Evolutionary conservation across 495 filamentous ascomycete species (phyloP).

Genomic region (Pseudomonodictys pantanalensis): DNA sequence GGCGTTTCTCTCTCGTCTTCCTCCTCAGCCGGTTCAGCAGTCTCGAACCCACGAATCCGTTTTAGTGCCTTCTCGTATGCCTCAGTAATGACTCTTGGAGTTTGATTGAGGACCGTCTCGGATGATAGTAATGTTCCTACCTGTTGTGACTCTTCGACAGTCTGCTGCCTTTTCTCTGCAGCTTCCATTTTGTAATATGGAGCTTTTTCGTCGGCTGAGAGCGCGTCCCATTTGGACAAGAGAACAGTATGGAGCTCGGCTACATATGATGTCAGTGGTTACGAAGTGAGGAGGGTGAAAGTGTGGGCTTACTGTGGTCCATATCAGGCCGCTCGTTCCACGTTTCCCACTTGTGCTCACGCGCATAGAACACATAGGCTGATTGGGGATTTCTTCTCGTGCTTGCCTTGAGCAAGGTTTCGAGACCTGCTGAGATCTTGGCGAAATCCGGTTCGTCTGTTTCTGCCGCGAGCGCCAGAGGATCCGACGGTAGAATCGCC

Average conservation of each 20-base stretch:
- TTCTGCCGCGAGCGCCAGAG: no score
- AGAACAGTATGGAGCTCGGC: constrained; percentile 9
- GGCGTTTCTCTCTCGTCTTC: not conserved
- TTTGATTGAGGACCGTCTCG: constrained; percentile 1
- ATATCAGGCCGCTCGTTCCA: not conserved
- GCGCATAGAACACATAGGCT: constrained; percentile 6
- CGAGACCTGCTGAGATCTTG: constrained; percentile 10
- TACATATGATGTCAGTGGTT: not conserved
- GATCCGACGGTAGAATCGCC: no score
- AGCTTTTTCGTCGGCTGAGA: constrained; percentile 17
- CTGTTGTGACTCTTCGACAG: not conserved
- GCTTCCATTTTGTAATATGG: constrained; percentile 17
- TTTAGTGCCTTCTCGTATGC: constrained; percentile 13
- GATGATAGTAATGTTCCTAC: constrained; percentile 1
- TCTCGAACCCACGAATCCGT: constrained; percentile 3
- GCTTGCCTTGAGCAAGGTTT: constrained; percentile 3
- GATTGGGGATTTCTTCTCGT: not conserved
- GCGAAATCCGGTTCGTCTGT: not conserved
- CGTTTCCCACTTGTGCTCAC: not conserved
- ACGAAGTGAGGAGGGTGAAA: not conserved
- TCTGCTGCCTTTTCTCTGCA: constrained; percentile 19
- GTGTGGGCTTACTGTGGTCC: constrained; percentile 6
- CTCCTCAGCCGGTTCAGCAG: not conserved
- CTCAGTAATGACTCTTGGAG: constrained; percentile 5
- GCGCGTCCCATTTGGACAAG: not conserved